A percentile compares a stretch with the other conserved stretches of the same genome.
Evolutionary conservation across 2,329 filamentous ascomycete species (phyloP).

Genomic region (Acrocalymma vagum): DNA sequence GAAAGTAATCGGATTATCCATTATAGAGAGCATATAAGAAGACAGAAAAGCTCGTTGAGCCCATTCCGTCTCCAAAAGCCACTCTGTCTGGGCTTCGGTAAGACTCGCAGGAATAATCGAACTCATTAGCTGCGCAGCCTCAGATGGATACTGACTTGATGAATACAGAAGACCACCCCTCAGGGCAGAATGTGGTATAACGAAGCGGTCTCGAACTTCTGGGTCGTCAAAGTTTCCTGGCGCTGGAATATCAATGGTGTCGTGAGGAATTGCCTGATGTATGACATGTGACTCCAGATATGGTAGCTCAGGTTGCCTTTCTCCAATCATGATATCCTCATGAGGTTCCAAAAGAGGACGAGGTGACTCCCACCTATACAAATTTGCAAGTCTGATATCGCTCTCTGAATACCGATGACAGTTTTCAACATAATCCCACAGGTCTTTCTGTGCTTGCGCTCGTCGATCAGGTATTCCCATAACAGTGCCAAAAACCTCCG

Average conservation of each 20-base stretch:
- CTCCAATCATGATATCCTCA: slow-evolving; percentile 16
- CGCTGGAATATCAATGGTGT: slow-evolving; percentile 23
- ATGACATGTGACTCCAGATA: slow-evolving; percentile 39
- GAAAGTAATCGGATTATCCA: slow-evolving; percentile 67
- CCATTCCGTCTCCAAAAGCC: slow-evolving; percentile 74
- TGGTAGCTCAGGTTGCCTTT: slow-evolving; percentile 34
- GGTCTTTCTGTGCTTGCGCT: slow-evolving; percentile 41
- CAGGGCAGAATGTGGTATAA: slow-evolving; percentile 18
- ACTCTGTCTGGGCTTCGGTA: slow-evolving; percentile 71
- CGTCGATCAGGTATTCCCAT: slow-evolving; percentile 49
- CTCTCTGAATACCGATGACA: slow-evolving; percentile 25
- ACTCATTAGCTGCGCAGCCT: slow-evolving; percentile 31
- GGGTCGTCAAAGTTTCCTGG: slow-evolving; percentile 31
- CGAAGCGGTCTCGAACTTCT: slow-evolving; percentile 27
- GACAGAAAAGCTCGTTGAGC: slow-evolving; percentile 73
- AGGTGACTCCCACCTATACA: slow-evolving; percentile 36
- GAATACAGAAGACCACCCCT: slow-evolving; percentile 44
- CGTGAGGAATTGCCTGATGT: slow-evolving; percentile 32
- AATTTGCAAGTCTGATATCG: slow-evolving; percentile 36
- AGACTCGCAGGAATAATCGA: slow-evolving; percentile 64
- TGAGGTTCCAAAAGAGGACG: slow-evolving; percentile 21
- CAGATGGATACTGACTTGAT: slow-evolving; percentile 31
- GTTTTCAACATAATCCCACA: slow-evolving; percentile 44
- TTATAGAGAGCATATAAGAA: slow-evolving; percentile 71
- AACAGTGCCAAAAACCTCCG: slow-evolving; percentile 56